phyloP scores from a whole-genome alignment of 345 rosid genomes.

The Ceriops tagal region DNA sequence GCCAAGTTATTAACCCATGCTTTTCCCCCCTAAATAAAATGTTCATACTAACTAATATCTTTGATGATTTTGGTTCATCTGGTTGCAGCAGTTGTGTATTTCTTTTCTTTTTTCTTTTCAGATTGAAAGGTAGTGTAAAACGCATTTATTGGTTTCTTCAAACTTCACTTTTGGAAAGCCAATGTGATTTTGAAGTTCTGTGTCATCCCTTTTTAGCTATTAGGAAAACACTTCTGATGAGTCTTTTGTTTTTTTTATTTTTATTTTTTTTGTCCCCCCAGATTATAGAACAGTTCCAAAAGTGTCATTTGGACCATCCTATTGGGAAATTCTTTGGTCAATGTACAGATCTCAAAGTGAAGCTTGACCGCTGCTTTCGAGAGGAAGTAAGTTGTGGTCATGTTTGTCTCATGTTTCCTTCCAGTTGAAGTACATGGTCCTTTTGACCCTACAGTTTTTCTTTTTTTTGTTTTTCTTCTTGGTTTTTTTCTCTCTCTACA shows the following conservation, averaged over 20 bases:
- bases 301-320: constrained; percentile 87
- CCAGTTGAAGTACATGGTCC: neutral
- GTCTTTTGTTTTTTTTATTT: no score
- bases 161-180: neutral
- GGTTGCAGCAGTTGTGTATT: no score
- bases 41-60: no score
- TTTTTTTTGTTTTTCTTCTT: neutral
- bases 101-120: neutral
- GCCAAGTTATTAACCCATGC: no score
- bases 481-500: neutral
- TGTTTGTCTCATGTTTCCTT: neutral
- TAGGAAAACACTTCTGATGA: no score
- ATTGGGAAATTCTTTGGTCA: constrained; percentile 78
- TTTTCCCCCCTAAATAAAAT: no score
- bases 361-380: constrained; percentile 84
- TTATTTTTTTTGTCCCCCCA: constrained; percentile 7
- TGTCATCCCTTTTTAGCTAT: no score
- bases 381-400: constrained; percentile 49
- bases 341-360: constrained; percentile 74
- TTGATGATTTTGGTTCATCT: no score
- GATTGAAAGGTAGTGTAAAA: no score
- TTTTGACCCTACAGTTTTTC: neutral
- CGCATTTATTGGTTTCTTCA: neutral
- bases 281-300: constrained; percentile 87
- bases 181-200: no score